Conservation (phyloP, 2,329 filamentous ascomycete species). For the Trichoderma pleuroti region DNA sequence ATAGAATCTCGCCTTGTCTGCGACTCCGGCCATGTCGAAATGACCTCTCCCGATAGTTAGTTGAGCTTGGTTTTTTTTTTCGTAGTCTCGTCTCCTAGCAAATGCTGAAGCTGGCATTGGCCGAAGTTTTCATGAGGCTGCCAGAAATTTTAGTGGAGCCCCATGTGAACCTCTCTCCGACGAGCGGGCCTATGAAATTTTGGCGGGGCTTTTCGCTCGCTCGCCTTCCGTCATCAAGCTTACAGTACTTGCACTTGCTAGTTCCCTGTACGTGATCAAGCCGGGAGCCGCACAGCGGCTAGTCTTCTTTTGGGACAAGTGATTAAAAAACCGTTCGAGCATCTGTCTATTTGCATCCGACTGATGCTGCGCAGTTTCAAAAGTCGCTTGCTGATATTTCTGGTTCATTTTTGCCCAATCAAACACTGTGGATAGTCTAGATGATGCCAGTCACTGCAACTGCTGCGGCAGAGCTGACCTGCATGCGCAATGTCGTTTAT, state of each 20-base stretch:
- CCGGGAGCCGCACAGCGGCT: background rate
- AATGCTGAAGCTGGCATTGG: background rate
- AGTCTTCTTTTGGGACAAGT: background rate
- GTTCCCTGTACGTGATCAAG: background rate
- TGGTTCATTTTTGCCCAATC: background rate
- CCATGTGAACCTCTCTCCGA: background rate
- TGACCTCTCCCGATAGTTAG: background rate
- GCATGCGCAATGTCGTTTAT: slow-evolving; percentile 7
- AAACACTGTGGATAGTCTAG: background rate
- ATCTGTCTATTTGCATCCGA: background rate
- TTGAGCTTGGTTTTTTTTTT: slow-evolving; percentile 1
- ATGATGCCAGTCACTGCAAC: background rate
- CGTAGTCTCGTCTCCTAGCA: background rate
- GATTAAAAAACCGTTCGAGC: background rate
- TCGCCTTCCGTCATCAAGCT: slow-evolving; percentile 4
- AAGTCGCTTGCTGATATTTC: background rate
- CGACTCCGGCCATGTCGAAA: slow-evolving; percentile 68
- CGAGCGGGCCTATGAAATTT: background rate
- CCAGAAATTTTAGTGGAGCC: slow-evolving; percentile 27
- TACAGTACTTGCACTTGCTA: background rate
- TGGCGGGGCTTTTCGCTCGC: background rate
- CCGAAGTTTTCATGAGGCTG: slow-evolving; percentile 27
- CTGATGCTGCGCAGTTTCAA: background rate
- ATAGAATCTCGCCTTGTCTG: slow-evolving; percentile 93
- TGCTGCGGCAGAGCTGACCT: slow-evolving; percentile 1